Conservation (phyloP, 768 basidiomycete genomes). For the Polyporus arcularius region DNA sequence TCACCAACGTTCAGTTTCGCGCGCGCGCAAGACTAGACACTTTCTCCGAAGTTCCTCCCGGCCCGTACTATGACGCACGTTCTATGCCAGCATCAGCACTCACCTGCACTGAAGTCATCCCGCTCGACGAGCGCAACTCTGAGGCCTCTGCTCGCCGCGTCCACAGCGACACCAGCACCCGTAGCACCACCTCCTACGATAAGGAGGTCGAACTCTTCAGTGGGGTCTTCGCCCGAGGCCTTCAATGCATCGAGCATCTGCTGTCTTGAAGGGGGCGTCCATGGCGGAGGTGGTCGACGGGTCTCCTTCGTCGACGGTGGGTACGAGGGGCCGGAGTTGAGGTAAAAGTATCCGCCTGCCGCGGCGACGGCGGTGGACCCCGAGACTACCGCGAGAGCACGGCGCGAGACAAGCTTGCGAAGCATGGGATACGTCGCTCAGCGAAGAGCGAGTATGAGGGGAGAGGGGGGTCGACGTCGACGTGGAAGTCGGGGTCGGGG, state of each 20-base stretch:
- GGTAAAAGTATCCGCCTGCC: conserved; percentile 67
- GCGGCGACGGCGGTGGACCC: conserved; percentile 54
- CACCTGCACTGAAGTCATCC: conserved; percentile 89
- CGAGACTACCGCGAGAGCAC: conserved; percentile 52
- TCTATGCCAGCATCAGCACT: conserved; percentile 1
- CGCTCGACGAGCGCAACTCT: conserved; percentile 93
- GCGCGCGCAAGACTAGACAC: background rate
- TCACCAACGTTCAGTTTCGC: no score
- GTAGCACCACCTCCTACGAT: conserved; percentile 95
- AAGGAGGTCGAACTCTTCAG: conserved; percentile 70
- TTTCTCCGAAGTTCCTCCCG: conserved; percentile 8
- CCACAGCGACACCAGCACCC: conserved; percentile 94
- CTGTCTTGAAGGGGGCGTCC: conserved; percentile 73
- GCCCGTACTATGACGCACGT: conserved; percentile 11
- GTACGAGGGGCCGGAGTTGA: conserved; percentile 74
- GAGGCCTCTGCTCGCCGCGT: conserved; percentile 89
- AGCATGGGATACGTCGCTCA: conserved; percentile 19
- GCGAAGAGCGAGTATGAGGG: conserved; percentile 3
- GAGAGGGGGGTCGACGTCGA: conserved; percentile 7
- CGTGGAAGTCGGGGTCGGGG: background rate
- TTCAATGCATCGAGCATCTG: conserved; percentile 64
- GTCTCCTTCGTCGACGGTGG: conserved; percentile 63
- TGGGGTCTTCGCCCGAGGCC: conserved; percentile 44
- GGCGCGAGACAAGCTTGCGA: conserved; percentile 44
- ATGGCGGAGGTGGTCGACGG: conserved; percentile 73